Evolutionary conservation across 768 basidiomycete species (phyloP).

Genomic region (Hygrocybe coccinea): DNA sequence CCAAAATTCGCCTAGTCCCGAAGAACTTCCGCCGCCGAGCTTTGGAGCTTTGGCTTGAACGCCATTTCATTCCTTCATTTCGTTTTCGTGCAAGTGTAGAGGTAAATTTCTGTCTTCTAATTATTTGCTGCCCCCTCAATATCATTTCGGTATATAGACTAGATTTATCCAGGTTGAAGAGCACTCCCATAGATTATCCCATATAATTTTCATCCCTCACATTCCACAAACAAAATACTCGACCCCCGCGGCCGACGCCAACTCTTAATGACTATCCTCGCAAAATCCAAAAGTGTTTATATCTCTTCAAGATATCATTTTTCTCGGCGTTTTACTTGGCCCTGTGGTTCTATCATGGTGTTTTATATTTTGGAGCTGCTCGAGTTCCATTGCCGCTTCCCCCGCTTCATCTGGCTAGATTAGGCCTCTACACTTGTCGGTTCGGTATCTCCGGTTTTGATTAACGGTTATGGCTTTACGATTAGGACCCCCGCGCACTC

Average conservation of each 20-base stretch:
- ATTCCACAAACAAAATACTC: constrained; percentile 1
- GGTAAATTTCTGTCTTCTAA: not conserved
- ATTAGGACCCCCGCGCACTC: constrained; percentile 9
- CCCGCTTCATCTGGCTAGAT: constrained; percentile 1
- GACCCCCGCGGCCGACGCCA: not conserved
- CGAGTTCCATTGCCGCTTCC: not conserved
- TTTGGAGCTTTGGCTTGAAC: constrained; percentile 2
- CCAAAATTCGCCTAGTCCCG: constrained; percentile 84
- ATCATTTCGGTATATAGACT: not conserved
- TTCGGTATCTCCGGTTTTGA: constrained; percentile 2
- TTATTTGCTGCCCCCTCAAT: not conserved
- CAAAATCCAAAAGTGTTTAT: not conserved
- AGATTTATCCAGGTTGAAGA: constrained; percentile 6
- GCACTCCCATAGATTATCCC: constrained; percentile 2
- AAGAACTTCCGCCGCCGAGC: constrained; percentile 52
- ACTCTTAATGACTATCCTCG: not conserved
- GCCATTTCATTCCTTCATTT: not conserved
- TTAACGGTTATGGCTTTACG: constrained; percentile 5
- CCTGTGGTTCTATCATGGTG: not conserved
- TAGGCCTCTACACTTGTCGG: constrained; percentile 3
- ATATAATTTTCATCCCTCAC: not conserved
- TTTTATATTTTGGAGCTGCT: not conserved
- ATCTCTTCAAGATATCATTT: constrained; percentile 1
- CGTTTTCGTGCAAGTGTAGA: constrained; percentile 8
- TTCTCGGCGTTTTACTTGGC: not conserved